phyloP scores from a whole-genome alignment of 2,329 filamentous ascomycete genomes.

The Aspergillus felis region DNA sequence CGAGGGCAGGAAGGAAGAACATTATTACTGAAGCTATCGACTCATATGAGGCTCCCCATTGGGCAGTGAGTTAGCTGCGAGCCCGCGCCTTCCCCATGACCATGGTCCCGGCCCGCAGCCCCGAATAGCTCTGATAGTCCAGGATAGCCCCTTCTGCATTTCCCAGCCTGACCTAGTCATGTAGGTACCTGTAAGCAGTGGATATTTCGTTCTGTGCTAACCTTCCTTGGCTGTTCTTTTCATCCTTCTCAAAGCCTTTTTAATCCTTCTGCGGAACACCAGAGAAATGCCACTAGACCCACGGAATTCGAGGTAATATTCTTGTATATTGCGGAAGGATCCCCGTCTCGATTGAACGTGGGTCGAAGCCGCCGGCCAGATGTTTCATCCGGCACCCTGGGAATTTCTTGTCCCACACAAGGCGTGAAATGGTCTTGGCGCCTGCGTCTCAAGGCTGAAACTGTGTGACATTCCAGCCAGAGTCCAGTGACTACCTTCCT shows the following conservation, averaged over 20 bases:
- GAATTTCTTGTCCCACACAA: slow-evolving; percentile 1
- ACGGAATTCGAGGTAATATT: not conserved
- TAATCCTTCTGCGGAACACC: not conserved
- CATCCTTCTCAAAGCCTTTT: not conserved
- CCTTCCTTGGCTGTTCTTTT: not conserved
- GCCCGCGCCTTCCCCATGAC: slow-evolving; percentile 6
- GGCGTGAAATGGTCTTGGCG: not conserved
- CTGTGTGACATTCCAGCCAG: slow-evolving; percentile 2
- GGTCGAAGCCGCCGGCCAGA: not conserved
- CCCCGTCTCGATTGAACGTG: not conserved
- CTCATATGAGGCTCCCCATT: not conserved
- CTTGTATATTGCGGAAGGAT: not conserved
- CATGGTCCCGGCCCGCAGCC: slow-evolving; percentile 9
- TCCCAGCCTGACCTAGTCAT: not conserved
- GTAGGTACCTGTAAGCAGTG: too few relatives aligned
- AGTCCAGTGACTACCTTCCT: too few relatives aligned
- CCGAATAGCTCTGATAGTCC: slow-evolving; percentile 2
- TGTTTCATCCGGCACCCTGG: slow-evolving; percentile 14
- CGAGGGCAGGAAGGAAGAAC: not conserved
- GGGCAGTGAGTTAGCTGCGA: not conserved
- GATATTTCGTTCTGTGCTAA: not conserved
- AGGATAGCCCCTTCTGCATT: not conserved
- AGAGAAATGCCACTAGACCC: not conserved
- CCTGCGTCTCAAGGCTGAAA: slow-evolving; percentile 5
- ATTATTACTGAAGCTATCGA: not conserved